Evolutionary conservation across 352 stramenopile species (phyloP).

Genomic region (Pythium coloratum): DNA sequence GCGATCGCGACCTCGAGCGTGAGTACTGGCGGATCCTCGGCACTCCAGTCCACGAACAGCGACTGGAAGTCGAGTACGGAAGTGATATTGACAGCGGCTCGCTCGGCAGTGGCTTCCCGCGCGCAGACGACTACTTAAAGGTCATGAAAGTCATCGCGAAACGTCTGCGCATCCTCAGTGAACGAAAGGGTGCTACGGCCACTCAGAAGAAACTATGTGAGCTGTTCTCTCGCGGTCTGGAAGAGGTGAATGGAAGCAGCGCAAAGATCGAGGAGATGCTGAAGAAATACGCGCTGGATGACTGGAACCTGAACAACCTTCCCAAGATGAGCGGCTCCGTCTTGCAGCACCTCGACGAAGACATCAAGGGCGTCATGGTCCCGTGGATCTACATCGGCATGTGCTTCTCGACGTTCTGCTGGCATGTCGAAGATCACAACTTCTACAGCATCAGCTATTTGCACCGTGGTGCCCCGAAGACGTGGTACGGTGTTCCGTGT

Average conservation of each 20-base stretch:
- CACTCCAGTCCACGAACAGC: slow-evolving; percentile 69
- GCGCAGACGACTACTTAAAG: slow-evolving; percentile 55
- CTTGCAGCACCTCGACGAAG: slow-evolving; percentile 95
- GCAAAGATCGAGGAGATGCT: slow-evolving; percentile 53
- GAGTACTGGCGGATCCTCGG: slow-evolving; percentile 91
- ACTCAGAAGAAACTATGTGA: slow-evolving; percentile 36
- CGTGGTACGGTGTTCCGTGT: slow-evolving; percentile 97
- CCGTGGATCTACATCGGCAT: slow-evolving; percentile 99
- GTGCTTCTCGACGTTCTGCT: slow-evolving; percentile 99
- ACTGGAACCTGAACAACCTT: slow-evolving; percentile 99
- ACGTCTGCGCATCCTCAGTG: slow-evolving; percentile 50
- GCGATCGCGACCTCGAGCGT: slow-evolving; percentile 69
- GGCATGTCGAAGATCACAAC: slow-evolving; percentile 99
- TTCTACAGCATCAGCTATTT: slow-evolving; percentile 99
- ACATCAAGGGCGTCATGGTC: slow-evolving; percentile 98
- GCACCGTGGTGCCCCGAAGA: slow-evolving; percentile 96
- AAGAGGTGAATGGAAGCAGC: slow-evolving; percentile 24
- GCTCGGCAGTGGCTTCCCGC: slow-evolving; percentile 87
- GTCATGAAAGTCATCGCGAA: slow-evolving; percentile 50
- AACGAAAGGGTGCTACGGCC: slow-evolving; percentile 20
- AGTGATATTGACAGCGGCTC: slow-evolving; percentile 90
- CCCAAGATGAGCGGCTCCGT: slow-evolving; percentile 93
- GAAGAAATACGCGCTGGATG: slow-evolving; percentile 74
- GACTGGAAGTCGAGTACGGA: slow-evolving; percentile 90
- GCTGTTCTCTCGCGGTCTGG: slow-evolving; percentile 61